Evolutionary conservation across 2,329 filamentous ascomycete species (phyloP).

Genomic region (Corynespora cassiicola): DNA sequence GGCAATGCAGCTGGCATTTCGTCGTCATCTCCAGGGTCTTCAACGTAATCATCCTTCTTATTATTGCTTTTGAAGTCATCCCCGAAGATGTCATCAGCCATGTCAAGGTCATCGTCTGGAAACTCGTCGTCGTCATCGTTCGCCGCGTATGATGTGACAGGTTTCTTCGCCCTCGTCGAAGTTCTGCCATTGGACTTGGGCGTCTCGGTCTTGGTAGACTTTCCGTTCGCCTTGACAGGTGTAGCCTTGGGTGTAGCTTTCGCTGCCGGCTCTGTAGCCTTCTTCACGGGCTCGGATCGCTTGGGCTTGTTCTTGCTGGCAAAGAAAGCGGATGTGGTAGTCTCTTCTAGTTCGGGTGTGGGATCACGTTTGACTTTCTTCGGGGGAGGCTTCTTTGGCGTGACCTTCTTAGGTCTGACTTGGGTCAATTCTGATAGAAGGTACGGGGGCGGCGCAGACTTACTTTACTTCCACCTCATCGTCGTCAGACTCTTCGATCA

Average conservation of each 20-base stretch:
- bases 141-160: slow-evolving; percentile 51
- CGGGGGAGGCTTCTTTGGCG: slow-evolving; percentile 62
- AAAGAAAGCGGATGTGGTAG: slow-evolving; percentile 69
- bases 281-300: slow-evolving; percentile 53
- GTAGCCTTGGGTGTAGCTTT: slow-evolving; percentile 48
- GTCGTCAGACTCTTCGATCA: slow-evolving; percentile 76
- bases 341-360: slow-evolving; percentile 61
- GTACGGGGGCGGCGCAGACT: slow-evolving; percentile 14
- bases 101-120: slow-evolving; percentile 55
- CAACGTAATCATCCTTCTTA: slow-evolving; percentile 75
- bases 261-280: slow-evolving; percentile 24
- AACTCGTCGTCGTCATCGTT: slow-evolving; percentile 69
- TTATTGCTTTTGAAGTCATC: slow-evolving; percentile 71
- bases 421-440: slow-evolving; percentile 25
- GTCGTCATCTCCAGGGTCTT: slow-evolving; percentile 48
- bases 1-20: slow-evolving; percentile 35
- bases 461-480: slow-evolving; percentile 58
- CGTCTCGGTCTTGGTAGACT: slow-evolving; percentile 39
- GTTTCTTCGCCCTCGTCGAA: slow-evolving; percentile 50
- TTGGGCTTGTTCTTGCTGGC: slow-evolving; percentile 63
- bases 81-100: slow-evolving; percentile 83
- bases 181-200: slow-evolving; percentile 42
- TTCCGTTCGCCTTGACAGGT: slow-evolving; percentile 39
- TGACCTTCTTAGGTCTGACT: slow-evolving; percentile 47
- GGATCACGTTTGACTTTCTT: slow-evolving; percentile 63